These are phyloP conservation scores for Penicillium goetzii DNA, from an alignment of 495 filamentous ascomycete species.

Conservation along the genomic window DNA sequence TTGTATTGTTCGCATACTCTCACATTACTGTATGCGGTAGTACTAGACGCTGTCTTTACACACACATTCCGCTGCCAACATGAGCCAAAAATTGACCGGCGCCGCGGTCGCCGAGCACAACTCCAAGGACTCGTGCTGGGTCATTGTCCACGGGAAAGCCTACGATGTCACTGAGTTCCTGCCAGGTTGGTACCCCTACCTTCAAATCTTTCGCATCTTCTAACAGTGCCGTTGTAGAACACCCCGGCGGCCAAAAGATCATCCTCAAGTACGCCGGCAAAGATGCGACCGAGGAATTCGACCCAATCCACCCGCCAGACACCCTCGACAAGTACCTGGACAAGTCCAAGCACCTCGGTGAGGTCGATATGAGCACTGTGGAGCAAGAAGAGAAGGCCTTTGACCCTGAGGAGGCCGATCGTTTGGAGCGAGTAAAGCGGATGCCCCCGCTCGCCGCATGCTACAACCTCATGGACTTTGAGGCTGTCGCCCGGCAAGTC, in stretches of 20 bases:
- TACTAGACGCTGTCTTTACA: not conserved
- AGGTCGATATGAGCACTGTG: slow-evolving; percentile 88
- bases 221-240: slow-evolving; percentile 50
- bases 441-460: slow-evolving; percentile 88
- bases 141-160: slow-evolving; percentile 86
- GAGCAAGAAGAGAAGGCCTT: slow-evolving; percentile 67
- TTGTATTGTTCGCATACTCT: slow-evolving; percentile 1
- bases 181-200: slow-evolving; percentile 48
- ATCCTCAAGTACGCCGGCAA: slow-evolving; percentile 82
- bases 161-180: slow-evolving; percentile 94
- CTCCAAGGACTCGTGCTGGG: slow-evolving; percentile 78
- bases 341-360: slow-evolving; percentile 83
- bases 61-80: slow-evolving; percentile 22
- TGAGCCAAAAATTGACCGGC: slow-evolving; percentile 64
- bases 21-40: not conserved
- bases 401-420: slow-evolving; percentile 76
- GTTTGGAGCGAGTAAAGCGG: slow-evolving; percentile 70
- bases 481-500: slow-evolving; percentile 79
- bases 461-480: slow-evolving; percentile 95
- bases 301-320: slow-evolving; percentile 92
- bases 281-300: slow-evolving; percentile 87
- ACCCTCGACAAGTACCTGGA: slow-evolving; percentile 76
- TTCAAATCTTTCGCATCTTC: not conserved
- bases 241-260: slow-evolving; percentile 83
- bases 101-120: slow-evolving; percentile 81